Evolutionary conservation across 805 yeast genomes (phyloP), one percentile per base, ranked within the genome.

Genomic region (Metschnikowia anglica): DNA sequence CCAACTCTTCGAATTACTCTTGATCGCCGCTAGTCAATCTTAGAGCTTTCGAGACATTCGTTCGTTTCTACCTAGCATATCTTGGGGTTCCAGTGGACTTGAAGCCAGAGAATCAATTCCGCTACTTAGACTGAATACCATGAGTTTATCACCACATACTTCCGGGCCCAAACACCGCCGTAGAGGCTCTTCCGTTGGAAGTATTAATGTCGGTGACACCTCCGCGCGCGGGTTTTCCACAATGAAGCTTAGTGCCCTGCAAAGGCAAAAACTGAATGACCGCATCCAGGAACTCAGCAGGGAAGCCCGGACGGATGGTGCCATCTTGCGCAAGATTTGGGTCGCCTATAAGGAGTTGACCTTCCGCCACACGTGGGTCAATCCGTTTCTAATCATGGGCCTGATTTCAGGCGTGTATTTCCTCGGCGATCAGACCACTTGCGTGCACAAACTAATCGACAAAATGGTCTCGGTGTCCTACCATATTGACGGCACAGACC

Each of bases 181-280:
- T 42, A 60, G 88, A 51, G 73, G 79, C 8, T 83, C 93, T 1
- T 83, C 90, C 0, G 83, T 88, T 12, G 95, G 96, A 2, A 73
- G 77, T 26, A 79, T 88, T 39, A 74, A 80, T 39, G 65, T 88
- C 3, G 96, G 96, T 18, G 95, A 88, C 58, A 80, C 74, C 11
- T 60, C 80, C 6, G 83, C 80, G 2, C 82, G 87, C 2, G 73
- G 85, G 1, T 69, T 88, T 32, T 71, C 87, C 10, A 83, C 95
- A 1, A 80, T 83, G 79, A 65, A 70, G n/a, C 66, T 76, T 17
- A 65, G 77, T 10, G 65, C 65, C 39, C 59, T 66, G 43, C 66
- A 68, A 44, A 67, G 72, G 47, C 63, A 62, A 39, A 50, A 49
- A 32, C 63, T 66, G 27, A 48, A 51, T 17, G 62, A 62, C n/a